Percentiles rank a stretch among this genome's conserved stretches.
Evolutionary conservation across 1,284 basidiomycete genomes (phyloP).

Genomic region (Naganishia albida): DNA sequence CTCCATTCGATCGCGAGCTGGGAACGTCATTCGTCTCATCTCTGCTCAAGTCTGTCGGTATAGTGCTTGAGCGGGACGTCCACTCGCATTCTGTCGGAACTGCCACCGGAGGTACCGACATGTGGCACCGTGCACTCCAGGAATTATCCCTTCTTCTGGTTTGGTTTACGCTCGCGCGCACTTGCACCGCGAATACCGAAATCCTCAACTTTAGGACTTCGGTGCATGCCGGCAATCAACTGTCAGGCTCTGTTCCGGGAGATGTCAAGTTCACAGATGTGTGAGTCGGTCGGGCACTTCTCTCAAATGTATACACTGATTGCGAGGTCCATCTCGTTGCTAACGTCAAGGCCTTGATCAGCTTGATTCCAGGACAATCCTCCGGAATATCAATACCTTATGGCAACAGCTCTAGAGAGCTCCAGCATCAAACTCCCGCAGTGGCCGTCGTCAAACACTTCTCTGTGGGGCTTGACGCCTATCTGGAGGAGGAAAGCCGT

Average conservation of each 20-base stretch:
- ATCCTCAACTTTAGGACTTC: conserved; percentile 20
- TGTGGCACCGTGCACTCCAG: too few species aligned
- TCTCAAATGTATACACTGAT: neutral
- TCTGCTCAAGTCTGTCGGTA: too few species aligned
- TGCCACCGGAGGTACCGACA: too few species aligned
- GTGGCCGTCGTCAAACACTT: neutral
- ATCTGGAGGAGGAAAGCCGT: neutral
- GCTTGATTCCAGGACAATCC: conserved; percentile 9
- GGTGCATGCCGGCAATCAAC: too few species aligned
- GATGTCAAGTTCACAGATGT: too few species aligned
- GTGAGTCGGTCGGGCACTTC: neutral
- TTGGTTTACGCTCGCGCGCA: neutral
- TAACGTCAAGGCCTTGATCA: conserved; percentile 2
- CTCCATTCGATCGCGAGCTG: too few species aligned
- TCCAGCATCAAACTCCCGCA: too few species aligned
- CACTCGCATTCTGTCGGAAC: too few species aligned
- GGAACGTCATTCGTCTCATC: too few species aligned
- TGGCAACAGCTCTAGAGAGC: neutral
- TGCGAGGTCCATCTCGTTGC: too few species aligned
- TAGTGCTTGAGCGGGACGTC: too few species aligned
- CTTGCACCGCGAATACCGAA: conserved; percentile 16
- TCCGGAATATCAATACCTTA: neutral
- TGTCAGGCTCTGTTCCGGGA: too few species aligned
- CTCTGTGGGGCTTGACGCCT: neutral
- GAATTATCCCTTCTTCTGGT: neutral